Conservation (phyloP, 192 early-diverging fungal species). For the Umbelopsis ramanniana region DNA sequence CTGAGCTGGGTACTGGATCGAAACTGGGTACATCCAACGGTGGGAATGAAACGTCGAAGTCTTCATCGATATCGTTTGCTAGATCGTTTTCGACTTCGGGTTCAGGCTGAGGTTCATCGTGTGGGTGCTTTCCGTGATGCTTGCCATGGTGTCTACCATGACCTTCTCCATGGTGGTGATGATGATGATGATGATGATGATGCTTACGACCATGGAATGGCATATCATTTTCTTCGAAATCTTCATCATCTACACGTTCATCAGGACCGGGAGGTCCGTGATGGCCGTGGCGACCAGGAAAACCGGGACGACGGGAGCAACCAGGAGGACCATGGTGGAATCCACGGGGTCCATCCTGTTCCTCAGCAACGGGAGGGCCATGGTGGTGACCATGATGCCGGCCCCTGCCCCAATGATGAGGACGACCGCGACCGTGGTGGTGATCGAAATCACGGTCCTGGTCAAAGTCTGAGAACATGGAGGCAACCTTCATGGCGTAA, state of each 20-base stretch:
- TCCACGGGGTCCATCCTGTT: too few relatives aligned
- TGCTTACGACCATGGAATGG: too few relatives aligned
- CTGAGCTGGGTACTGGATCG: too few relatives aligned
- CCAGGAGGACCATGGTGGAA: neutral
- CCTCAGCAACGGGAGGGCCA: neutral
- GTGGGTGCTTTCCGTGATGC: conserved; percentile 3
- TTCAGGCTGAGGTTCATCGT: neutral
- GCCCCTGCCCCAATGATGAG: neutral
- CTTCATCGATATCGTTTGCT: neutral
- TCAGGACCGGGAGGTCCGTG: neutral
- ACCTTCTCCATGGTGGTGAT: neutral
- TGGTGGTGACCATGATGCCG: neutral
- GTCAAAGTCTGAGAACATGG: neutral
- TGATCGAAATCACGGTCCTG: neutral
- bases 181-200: neutral
- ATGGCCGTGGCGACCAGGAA: too few relatives aligned
- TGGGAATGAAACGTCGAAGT: neutral
- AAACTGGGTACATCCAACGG: neutral
- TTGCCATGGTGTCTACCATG: conserved; percentile 17
- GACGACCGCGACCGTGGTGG: neutral
- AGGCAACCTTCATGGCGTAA: neutral
- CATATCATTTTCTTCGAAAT: too few relatives aligned
- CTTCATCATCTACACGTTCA: neutral
- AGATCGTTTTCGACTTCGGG: neutral
- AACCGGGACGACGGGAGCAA: neutral